A percentile compares a stretch with the other conserved stretches of the same genome.
Conservation (phyloP, 371 early-diverging fungal species). For the Synchytrium microbalum region DNA sequence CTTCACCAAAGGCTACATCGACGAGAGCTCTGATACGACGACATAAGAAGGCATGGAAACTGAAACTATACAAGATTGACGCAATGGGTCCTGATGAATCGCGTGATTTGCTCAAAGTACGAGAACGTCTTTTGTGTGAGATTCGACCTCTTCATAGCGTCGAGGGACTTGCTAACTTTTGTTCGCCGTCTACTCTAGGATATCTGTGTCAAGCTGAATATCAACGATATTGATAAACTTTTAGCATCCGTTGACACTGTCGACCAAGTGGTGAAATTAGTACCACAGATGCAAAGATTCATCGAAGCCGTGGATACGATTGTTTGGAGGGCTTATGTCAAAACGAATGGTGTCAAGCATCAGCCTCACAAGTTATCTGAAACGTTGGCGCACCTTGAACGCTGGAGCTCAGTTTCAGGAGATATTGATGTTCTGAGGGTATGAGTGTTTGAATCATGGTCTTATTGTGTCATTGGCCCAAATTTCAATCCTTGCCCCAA, state of each 20-base stretch:
- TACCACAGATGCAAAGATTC: conserved; percentile 25
- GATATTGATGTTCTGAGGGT: neutral
- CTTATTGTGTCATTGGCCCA: too few species aligned
- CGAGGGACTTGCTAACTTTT: conserved; percentile 1
- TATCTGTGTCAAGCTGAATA: conserved; percentile 24
- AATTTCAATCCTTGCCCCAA: too few species aligned
- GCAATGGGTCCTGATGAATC: conserved; percentile 17
- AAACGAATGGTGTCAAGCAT: neutral
- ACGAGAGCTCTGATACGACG: conserved; percentile 30
- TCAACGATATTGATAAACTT: conserved; percentile 20
- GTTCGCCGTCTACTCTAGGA: conserved; percentile 9
- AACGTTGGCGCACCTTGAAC: neutral
- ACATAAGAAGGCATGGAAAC: conserved; percentile 25
- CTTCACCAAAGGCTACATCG: conserved; percentile 1
- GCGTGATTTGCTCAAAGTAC: conserved; percentile 23
- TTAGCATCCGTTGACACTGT: conserved; percentile 15
- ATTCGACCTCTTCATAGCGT: neutral
- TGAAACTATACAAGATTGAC: conserved; percentile 28
- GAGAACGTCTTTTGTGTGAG: neutral
- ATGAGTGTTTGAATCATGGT: neutral
- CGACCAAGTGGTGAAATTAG: conserved; percentile 16
- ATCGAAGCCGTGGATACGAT: neutral
- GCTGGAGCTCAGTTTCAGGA: neutral
- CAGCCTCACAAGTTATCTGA: neutral
- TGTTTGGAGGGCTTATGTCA: neutral